Conservation (phyloP, 768 basidiomycete species). For the Termitomyces sp. region DNA sequence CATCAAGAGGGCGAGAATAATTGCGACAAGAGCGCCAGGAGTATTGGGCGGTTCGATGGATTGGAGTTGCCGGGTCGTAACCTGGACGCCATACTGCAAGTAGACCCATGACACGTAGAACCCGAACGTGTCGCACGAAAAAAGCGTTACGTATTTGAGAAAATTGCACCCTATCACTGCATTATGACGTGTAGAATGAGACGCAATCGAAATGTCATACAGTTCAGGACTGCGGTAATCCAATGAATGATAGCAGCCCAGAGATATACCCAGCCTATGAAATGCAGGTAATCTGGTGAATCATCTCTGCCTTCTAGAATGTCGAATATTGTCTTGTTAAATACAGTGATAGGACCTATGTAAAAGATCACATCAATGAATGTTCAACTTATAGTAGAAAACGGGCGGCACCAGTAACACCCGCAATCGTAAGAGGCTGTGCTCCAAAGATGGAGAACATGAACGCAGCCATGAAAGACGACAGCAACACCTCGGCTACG, state of each 20-base stretch:
- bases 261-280: slow-evolving; percentile 89
- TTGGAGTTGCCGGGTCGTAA: slow-evolving; percentile 67
- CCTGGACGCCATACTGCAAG: slow-evolving; percentile 84
- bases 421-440: slow-evolving; percentile 88
- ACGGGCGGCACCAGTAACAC: slow-evolving; percentile 63
- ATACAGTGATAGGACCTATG: slow-evolving; percentile 86
- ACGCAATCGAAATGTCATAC: slow-evolving; percentile 25
- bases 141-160: slow-evolving; percentile 80
- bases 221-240: slow-evolving; percentile 75
- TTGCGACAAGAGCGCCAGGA: slow-evolving; percentile 52
- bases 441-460: slow-evolving; percentile 83
- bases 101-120: slow-evolving; percentile 92
- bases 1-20: slow-evolving; percentile 76
- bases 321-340: slow-evolving; percentile 85
- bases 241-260: slow-evolving; percentile 87
- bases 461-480: slow-evolving; percentile 87
- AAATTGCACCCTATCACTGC: slow-evolving; percentile 63
- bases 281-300: slow-evolving; percentile 74
- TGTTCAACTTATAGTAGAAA: background rate
- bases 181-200: background rate
- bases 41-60: slow-evolving; percentile 22
- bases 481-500: slow-evolving; percentile 77
- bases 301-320: slow-evolving; percentile 54
- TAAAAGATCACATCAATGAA: background rate
- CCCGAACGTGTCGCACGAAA: slow-evolving; percentile 89